phyloP scores from a whole-genome alignment of 495 filamentous ascomycete genomes.

The Arthonia radiata region DNA sequence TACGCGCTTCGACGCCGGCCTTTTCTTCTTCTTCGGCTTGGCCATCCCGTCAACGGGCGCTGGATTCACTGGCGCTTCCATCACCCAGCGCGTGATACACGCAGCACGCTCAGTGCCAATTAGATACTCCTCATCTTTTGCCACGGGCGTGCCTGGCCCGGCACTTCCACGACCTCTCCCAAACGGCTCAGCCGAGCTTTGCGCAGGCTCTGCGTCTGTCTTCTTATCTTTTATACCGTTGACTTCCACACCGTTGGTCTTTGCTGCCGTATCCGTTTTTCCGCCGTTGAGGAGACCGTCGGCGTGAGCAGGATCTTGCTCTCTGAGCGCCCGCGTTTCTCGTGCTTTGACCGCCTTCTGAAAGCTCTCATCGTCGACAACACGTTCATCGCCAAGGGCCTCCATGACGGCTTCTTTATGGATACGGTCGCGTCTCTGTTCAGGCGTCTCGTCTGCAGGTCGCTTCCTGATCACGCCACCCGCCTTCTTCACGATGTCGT shows the following conservation, averaged over 20 bases:
- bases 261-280: constrained; percentile 1
- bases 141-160: constrained; percentile 32
- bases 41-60: no score
- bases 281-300: not conserved
- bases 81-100: constrained; percentile 42
- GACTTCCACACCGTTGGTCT: constrained; percentile 1
- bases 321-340: constrained; percentile 24
- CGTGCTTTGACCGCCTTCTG: constrained; percentile 32
- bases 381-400: constrained; percentile 35
- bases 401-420: constrained; percentile 39
- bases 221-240: constrained; percentile 9
- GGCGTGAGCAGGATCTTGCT: constrained; percentile 4
- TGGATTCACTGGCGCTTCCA: constrained; percentile 31
- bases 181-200: constrained; percentile 2
- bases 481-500: constrained; percentile 6
- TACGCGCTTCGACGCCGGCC: no score
- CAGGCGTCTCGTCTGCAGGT: constrained; percentile 17
- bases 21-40: no score
- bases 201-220: constrained; percentile 5
- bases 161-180: constrained; percentile 20
- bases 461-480: constrained; percentile 9
- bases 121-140: constrained; percentile 27
- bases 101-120: constrained; percentile 43
- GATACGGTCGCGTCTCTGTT: constrained; percentile 27
- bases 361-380: constrained; percentile 37